Percentiles rank a stretch among this genome's conserved stretches.
Evolutionary conservation across 768 basidiomycete genomes (phyloP).

Genomic region (Psilocybe cubensis): DNA sequence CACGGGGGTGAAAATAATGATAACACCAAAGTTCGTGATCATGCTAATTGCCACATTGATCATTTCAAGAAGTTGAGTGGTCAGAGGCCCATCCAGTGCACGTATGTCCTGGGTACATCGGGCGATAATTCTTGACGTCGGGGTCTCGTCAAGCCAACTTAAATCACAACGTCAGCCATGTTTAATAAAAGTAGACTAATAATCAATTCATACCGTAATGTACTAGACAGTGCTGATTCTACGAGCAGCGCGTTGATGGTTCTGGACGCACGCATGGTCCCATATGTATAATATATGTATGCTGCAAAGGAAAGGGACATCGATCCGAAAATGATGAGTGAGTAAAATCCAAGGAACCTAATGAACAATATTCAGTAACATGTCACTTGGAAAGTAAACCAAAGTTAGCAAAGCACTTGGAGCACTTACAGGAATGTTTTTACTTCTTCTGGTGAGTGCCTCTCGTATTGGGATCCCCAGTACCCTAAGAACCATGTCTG

Average conservation of each 20-base stretch:
- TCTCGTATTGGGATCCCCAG: slow-evolving; percentile 49
- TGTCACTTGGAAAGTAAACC: not conserved
- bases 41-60: slow-evolving; percentile 32
- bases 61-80: slow-evolving; percentile 30
- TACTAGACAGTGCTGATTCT: slow-evolving; percentile 19
- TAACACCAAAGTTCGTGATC: slow-evolving; percentile 42
- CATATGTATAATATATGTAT: slow-evolving; percentile 25
- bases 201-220: slow-evolving; percentile 19
- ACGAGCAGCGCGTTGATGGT: slow-evolving; percentile 17
- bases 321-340: slow-evolving; percentile 8
- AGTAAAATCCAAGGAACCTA: slow-evolving; percentile 52
- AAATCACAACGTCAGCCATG: slow-evolving; percentile 17
- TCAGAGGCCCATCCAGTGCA: slow-evolving; percentile 48
- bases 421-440: slow-evolving; percentile 38
- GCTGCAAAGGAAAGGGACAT: slow-evolving; percentile 5
- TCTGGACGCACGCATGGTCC: slow-evolving; percentile 39
- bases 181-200: not conserved
- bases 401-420: slow-evolving; percentile 11
- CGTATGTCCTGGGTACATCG: slow-evolving; percentile 29
- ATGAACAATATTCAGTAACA: not conserved
- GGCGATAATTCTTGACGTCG: slow-evolving; percentile 17
- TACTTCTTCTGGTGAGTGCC: slow-evolving; percentile 33
- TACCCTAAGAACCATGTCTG: slow-evolving; percentile 49
- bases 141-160: slow-evolving; percentile 34
- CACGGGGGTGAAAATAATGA: slow-evolving; percentile 43